phyloP scores from a whole-genome alignment of 163 green algal species.

The Smithsoniella earleae region DNA sequence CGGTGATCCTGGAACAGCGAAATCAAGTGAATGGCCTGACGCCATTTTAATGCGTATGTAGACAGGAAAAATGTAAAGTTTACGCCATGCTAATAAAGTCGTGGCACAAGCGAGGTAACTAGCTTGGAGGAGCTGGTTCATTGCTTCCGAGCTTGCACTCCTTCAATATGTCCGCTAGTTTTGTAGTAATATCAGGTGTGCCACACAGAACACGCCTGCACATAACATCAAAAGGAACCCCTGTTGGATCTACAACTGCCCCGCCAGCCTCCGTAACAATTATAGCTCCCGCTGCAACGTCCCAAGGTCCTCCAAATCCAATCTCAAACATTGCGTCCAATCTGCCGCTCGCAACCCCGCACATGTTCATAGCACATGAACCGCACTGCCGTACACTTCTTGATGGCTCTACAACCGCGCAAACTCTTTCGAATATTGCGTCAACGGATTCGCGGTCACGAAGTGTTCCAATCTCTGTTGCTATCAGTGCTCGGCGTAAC shows the following conservation, averaged over 20 bases:
- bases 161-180: constrained; percentile 50
- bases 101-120: no score
- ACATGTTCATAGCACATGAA: constrained; percentile 88
- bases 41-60: no score
- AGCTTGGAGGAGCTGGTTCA: constrained; percentile 41
- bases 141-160: constrained; percentile 39
- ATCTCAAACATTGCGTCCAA: constrained; percentile 89
- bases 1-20: no score
- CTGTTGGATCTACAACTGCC: constrained; percentile 66
- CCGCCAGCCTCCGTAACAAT: constrained; percentile 80
- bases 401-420: constrained; percentile 34
- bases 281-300: constrained; percentile 65
- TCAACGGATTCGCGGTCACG: constrained; percentile 58
- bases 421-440: constrained; percentile 62
- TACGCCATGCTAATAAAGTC: no score
- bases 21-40: no score
- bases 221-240: constrained; percentile 69
- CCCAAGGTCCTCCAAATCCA: constrained; percentile 90
- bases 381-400: constrained; percentile 63
- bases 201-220: constrained; percentile 65
- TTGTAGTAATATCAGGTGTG: constrained; percentile 50
- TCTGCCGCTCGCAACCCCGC: constrained; percentile 65
- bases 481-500: constrained; percentile 63
- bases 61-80: no score
- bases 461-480: constrained; percentile 79